Evolutionary conservation across 1,284 basidiomycete genomes (phyloP).

Genomic region (Papiliotrema laurentii): DNA sequence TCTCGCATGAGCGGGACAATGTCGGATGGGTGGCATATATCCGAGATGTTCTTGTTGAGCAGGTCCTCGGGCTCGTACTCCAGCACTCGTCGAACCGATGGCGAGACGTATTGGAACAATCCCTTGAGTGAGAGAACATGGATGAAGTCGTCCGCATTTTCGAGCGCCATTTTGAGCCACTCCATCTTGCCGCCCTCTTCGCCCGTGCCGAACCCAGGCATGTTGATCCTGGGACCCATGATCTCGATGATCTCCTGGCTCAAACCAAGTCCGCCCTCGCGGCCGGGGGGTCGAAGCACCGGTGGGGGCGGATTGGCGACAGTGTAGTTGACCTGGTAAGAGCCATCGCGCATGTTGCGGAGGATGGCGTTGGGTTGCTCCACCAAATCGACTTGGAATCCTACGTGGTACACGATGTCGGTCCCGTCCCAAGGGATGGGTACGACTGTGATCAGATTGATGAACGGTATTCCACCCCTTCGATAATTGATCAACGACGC

Average conservation of each 20-base stretch:
- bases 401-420: conserved; percentile 76
- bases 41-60: conserved; percentile 67
- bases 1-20: conserved; percentile 86
- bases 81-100: conserved; percentile 66
- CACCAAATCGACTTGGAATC: conserved; percentile 86
- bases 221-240: conserved; percentile 25
- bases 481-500: conserved; percentile 81
- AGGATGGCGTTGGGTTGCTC: conserved; percentile 81
- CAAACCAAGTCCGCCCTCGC: conserved; percentile 21
- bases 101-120: conserved; percentile 86
- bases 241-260: conserved; percentile 34
- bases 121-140: conserved; percentile 91
- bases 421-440: conserved; percentile 66
- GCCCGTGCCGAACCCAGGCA: conserved; percentile 20
- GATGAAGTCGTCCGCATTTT: conserved; percentile 67
- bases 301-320: conserved; percentile 38
- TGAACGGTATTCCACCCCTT: conserved; percentile 78
- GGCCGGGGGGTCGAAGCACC: conserved; percentile 18
- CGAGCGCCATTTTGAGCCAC: conserved; percentile 60
- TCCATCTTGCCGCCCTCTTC: conserved; percentile 44
- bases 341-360: conserved; percentile 68
- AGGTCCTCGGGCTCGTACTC: conserved; percentile 79
- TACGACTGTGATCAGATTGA: conserved; percentile 80
- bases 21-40: conserved; percentile 83
- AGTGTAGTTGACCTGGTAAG: conserved; percentile 60